A percentile compares a stretch with the other conserved stretches of the same genome.
Conservation (phyloP, 352 stramenopile genomes). For the Pythium coloratum region DNA sequence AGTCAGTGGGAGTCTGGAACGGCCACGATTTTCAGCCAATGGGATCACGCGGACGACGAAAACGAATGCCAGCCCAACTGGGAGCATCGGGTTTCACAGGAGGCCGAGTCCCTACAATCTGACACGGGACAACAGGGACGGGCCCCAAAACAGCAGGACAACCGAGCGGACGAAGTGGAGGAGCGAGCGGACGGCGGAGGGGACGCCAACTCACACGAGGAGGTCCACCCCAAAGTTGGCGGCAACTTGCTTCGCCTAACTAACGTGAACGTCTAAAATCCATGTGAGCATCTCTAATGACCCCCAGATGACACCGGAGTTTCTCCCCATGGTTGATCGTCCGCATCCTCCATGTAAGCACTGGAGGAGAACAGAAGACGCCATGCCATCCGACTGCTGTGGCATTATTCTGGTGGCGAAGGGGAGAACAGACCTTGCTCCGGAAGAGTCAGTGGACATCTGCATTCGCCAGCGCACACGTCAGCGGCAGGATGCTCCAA, state of each 20-base stretch:
- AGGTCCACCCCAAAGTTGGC: neutral
- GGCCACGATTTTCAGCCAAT: slow-evolving; percentile 20
- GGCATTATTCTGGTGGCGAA: neutral
- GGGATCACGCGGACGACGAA: slow-evolving; percentile 15
- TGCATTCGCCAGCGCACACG: neutral
- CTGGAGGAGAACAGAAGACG: neutral
- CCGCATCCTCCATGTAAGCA: neutral
- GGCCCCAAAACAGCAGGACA: slow-evolving; percentile 24
- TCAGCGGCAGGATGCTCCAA: slow-evolving; percentile 2
- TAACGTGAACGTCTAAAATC: neutral
- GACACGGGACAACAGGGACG: slow-evolving; percentile 11
- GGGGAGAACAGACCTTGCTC: neutral
- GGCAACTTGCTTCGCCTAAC: neutral
- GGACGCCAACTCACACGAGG: neutral
- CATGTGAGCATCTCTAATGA: neutral
- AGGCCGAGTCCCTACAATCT: slow-evolving; percentile 17
- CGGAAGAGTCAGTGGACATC: slow-evolving; percentile 5
- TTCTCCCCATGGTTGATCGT: no score
- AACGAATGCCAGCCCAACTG: slow-evolving; percentile 22
- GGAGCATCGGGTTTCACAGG: slow-evolving; percentile 23
- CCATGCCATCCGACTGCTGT: neutral
- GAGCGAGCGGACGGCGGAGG: neutral
- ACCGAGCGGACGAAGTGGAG: slow-evolving; percentile 2
- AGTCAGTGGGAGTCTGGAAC: slow-evolving; percentile 27
- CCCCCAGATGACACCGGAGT: neutral